Conservation (phyloP, 2,329 filamentous ascomycete genomes). For the Apiospora pterosperma region DNA sequence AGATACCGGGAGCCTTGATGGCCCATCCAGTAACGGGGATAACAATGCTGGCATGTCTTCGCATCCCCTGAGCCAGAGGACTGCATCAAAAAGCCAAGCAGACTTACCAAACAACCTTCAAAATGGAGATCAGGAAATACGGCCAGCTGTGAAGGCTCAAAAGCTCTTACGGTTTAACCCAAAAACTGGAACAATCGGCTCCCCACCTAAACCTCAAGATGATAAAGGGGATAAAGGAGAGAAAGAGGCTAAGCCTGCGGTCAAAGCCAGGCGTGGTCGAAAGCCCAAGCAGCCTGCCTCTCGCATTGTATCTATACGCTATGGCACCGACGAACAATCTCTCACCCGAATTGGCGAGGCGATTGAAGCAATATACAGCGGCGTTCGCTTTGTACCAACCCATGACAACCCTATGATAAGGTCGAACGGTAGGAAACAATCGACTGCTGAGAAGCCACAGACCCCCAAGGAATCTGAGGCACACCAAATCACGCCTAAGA, state of each 20-base stretch:
- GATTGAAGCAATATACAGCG: slow-evolving; percentile 60
- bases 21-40: neutral
- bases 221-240: slow-evolving; percentile 1
- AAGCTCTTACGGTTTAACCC: slow-evolving; percentile 56
- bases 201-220: slow-evolving; percentile 53
- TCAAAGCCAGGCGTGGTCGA: slow-evolving; percentile 29
- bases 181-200: slow-evolving; percentile 60
- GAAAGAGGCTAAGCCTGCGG: slow-evolving; percentile 8
- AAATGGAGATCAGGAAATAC: neutral
- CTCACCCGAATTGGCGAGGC: slow-evolving; percentile 50
- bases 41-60: neutral
- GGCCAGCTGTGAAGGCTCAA: slow-evolving; percentile 31
- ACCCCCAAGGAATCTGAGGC: neutral
- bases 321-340: slow-evolving; percentile 47
- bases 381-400: slow-evolving; percentile 16
- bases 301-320: slow-evolving; percentile 54
- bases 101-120: neutral
- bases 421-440: slow-evolving; percentile 21
- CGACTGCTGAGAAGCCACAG: slow-evolving; percentile 13
- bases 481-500: slow-evolving; percentile 14
- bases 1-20: slow-evolving; percentile 8
- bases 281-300: slow-evolving; percentile 32
- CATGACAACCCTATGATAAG: slow-evolving; percentile 18
- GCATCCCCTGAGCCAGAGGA: slow-evolving; percentile 2
- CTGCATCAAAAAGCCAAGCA: neutral